phyloP scores from a whole-genome alignment of 2,329 filamentous ascomycete genomes.

The Penicillium sumatraense region DNA sequence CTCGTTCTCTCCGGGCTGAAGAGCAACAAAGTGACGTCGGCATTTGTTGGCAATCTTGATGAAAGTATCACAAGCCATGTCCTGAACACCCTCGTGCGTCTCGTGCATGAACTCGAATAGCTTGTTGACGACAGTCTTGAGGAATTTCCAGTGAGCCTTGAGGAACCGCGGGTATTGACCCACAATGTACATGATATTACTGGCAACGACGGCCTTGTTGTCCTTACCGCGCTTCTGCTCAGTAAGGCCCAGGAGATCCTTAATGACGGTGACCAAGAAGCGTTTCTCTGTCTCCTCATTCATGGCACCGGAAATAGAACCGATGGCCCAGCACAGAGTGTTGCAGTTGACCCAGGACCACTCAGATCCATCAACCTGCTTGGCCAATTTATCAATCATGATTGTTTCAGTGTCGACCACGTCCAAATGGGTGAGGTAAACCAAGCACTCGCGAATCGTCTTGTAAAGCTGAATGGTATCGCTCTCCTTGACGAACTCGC shows the following conservation, averaged over 20 bases:
- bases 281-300: constrained; percentile 99
- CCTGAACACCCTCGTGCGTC: constrained; percentile 97
- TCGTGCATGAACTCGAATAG: constrained; percentile 99
- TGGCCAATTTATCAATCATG: constrained; percentile 97
- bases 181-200: constrained; percentile 99
- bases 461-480: constrained; percentile 99
- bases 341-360: constrained; percentile 99
- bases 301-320: constrained; percentile 98
- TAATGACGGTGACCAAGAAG: constrained; percentile 97
- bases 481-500: constrained; percentile 98
- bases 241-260: constrained; percentile 92
- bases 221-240: constrained; percentile 99
- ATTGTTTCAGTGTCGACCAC: constrained; percentile 97
- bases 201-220: constrained; percentile 98
- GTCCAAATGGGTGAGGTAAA: constrained; percentile 96
- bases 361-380: constrained; percentile 91
- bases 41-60: constrained; percentile 99
- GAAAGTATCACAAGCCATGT: constrained; percentile 99
- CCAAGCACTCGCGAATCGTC: constrained; percentile 94
- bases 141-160: constrained; percentile 99
- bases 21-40: constrained; percentile 92
- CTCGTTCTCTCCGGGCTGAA: constrained; percentile 91
- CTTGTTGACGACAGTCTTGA: constrained; percentile 99
- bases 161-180: constrained; percentile 97
- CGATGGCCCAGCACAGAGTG: constrained; percentile 98